Percentiles rank a stretch among this genome's conserved stretches.
Conservation (phyloP, 148 eudicot species). For the Rhododendron simsii region DNA sequence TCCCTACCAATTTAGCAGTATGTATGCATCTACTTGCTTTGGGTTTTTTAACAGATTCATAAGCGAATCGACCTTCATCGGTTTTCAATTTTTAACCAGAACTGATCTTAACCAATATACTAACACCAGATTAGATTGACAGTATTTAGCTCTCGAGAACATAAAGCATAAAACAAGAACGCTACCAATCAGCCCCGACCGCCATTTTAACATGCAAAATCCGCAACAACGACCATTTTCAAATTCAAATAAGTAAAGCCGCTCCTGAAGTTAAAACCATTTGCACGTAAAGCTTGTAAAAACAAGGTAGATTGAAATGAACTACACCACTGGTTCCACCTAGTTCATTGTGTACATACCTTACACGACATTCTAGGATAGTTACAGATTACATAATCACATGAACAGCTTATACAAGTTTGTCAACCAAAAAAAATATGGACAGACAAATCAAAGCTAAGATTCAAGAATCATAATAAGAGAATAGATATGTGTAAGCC, state of each 20-base stretch:
- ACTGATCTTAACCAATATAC: not conserved
- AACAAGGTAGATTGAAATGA: not conserved
- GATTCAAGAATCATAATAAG: not conserved
- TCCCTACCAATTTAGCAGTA: too few species aligned
- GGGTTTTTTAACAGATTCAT: not conserved
- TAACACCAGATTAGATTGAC: too few species aligned
- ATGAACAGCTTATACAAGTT: not conserved
- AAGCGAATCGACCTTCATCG: not conserved
- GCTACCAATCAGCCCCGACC: not conserved
- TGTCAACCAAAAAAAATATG: not conserved
- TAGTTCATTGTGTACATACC: not conserved
- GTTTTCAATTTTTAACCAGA: not conserved
- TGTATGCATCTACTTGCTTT: too few species aligned
- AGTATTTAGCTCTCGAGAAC: not conserved
- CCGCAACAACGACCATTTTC: not conserved
- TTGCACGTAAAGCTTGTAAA: not conserved
- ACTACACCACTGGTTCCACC: not conserved
- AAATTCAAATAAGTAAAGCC: not conserved
- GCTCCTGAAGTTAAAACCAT: not conserved
- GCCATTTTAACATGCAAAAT: not conserved
- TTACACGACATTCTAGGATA: not conserved
- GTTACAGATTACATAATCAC: not conserved
- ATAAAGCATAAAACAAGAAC: not conserved
- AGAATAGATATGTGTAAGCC: not conserved
- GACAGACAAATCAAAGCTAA: conserved; percentile 1